Evolutionary conservation across 2,329 filamentous ascomycete species (phyloP), one percentile per base, ranked within the genome.

Genomic region (Fusarium sp.): DNA sequence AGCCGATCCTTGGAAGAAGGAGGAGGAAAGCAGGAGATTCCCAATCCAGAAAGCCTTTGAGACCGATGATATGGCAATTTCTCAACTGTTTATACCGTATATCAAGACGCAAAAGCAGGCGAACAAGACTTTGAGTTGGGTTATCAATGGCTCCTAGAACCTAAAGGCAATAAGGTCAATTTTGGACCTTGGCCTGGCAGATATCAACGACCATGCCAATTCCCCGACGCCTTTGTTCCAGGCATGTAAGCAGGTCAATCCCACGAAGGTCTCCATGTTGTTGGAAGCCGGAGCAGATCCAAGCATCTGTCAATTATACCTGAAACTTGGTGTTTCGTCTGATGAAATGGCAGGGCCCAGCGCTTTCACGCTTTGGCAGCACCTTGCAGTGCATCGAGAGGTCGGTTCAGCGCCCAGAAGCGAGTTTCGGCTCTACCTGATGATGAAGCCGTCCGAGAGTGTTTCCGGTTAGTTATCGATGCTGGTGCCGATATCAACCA

Each of bases 11-110:
- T 41, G 22, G 39, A n/a, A 41, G 13, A n/a, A 2, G 38, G 22
- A 41, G 22, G 39, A 41, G 9, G 22, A 41, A 15, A 41, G 22
- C 8, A 41, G n/a, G n/a, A n/a, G n/a, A n/a, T n/a, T n/a, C n/a
- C 22, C 38, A 15, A n/a, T 41, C n/a, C 22, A n/a, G 8, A 4
- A 41, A 14, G 39, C 22, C 6, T 41, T 41, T 11, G 4, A 4
- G 5, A 14, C 5, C 6, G 14, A 11, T 14, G 39, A 41, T 16
- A n/a, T 3, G 14, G 6, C 14, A 41, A 6, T 41, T 41, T 0
- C 39, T 41, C 0, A 16, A 1, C 39, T 41, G 7, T 41, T 41
- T 6, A 1, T 41, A 41, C 22, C 39, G 0, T 6, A 1, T 1
- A 41, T 41, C 39, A 41, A 41, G 14, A n/a, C 22, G 15, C 39